Base-by-base conservation (phyloP, 768 basidiomycete genomes). In the Filobasidium floriforme region DNA sequence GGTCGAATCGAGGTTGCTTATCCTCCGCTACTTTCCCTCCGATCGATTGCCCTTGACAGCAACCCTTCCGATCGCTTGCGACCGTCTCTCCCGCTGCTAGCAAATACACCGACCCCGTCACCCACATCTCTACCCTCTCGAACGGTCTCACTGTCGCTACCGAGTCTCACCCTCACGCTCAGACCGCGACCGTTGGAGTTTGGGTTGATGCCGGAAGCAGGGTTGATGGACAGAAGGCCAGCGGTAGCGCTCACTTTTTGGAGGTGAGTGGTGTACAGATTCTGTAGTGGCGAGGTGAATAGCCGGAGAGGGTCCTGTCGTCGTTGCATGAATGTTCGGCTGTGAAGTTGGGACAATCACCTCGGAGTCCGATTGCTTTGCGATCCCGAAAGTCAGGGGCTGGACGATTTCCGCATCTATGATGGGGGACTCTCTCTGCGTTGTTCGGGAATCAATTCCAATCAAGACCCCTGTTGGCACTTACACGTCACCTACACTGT, bases 141-240 rank as follows among this genome's bases (percentile, higher is more conserved):
- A 97, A 96, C 82, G 96, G 96, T 68, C 83, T 99, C 66, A 94
- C 92, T 14, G 87, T 99, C 71, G 93, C 93, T 59, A 94, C 92
- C 1, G 92, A 94, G 80, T 81, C 89, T 9, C 89, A 92, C 68
- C 84, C 90, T 5, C 88, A 90, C 77, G 88, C 91, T 4, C 89
- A 93, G 80, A 98, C 96, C 0, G 92, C 93, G 7, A 99, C 94
- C n/a, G 92, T 97, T 41, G 96, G 96, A 69, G 88, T 98, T 67
- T 99, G 92, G 92, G 94, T 99, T 73, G 94, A 98, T 78, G 94
- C 96, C 66, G 96, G 96, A 70, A 92, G 90, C 70, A 86, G 96
- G 64, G 93, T 92, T 66, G 96, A 99, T 84, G 94, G 89, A 57
- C 88, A 91, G 81, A 85, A 86, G 80, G 94, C 90, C 44, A 93